phyloP scores from a whole-genome alignment of 306 rosid species.

The Prunus davidiana region DNA sequence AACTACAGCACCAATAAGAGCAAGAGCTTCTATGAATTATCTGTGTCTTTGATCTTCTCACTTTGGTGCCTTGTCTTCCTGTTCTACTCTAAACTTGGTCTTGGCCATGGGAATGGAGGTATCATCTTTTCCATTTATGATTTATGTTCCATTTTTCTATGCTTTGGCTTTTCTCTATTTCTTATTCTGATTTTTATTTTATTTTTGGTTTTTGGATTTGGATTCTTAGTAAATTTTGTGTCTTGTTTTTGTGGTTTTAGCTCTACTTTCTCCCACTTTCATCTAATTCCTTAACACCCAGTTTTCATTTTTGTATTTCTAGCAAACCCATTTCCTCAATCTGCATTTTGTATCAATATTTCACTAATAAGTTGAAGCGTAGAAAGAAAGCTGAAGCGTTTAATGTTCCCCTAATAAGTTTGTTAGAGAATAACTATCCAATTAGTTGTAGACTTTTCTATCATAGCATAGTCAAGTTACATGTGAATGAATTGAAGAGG shows the following conservation, averaged over 20 bases:
- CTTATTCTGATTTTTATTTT: neutral
- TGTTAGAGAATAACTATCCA: neutral
- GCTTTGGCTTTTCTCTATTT: neutral
- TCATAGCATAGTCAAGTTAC: neutral
- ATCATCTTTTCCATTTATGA: neutral
- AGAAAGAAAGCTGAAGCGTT: conserved; percentile 1
- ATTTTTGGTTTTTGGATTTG: neutral
- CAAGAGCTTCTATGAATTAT: conserved; percentile 53
- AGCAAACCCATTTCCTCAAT: conserved; percentile 4
- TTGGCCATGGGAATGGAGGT: conserved; percentile 62
- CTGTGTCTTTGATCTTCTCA: conserved; percentile 60
- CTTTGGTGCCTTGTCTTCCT: conserved; percentile 61
- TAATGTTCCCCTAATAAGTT: neutral
- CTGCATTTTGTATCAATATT: neutral
- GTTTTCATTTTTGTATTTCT: neutral
- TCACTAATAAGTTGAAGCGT: neutral
- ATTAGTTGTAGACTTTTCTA: neutral
- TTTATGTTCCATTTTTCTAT: neutral
- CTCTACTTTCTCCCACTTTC: neutral
- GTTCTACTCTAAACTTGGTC: conserved; percentile 51
- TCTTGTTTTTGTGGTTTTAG: neutral
- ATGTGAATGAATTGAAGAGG: neutral
- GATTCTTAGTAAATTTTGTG: neutral
- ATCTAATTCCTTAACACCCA: neutral
- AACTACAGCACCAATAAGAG: conserved; percentile 23